Conservation (phyloP, 345 rosid species). For the Dipteronia dyeriana region DNA sequence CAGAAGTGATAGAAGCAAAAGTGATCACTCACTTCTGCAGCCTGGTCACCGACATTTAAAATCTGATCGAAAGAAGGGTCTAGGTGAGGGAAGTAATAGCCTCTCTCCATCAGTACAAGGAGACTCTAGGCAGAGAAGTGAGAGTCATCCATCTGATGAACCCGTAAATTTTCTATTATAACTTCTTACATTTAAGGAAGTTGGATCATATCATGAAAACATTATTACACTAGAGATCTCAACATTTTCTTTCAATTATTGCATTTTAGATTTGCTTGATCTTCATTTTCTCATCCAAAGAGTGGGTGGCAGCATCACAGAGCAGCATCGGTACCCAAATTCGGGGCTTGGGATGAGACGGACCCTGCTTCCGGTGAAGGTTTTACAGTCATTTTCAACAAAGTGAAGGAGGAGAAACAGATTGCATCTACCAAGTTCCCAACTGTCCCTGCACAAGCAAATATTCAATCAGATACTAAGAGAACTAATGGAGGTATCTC, state of each 20-base stretch:
- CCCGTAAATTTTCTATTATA: conserved; percentile 14
- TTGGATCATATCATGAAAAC: too few species aligned
- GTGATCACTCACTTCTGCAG: conserved; percentile 22
- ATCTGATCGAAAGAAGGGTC: conserved; percentile 16
- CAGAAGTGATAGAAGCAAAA: conserved; percentile 26
- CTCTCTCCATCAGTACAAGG: conserved; percentile 18
- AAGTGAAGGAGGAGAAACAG: conserved; percentile 54
- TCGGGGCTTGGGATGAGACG: conserved; percentile 62
- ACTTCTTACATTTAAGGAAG: not conserved
- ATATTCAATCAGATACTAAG: not conserved
- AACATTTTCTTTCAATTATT: too few species aligned
- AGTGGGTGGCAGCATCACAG: conserved; percentile 35
- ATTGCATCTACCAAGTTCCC: conserved; percentile 27
- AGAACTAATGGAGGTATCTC: conserved; percentile 12
- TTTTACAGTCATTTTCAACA: conserved; percentile 45
- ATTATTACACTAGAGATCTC: too few species aligned
- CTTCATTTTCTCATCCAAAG: too few species aligned
- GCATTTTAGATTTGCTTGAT: too few species aligned
- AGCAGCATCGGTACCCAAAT: conserved; percentile 47
- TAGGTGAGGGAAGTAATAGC: conserved; percentile 20
- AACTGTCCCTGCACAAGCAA: conserved; percentile 1
- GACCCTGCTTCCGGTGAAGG: conserved; percentile 55
- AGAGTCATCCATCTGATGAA: conserved; percentile 17
- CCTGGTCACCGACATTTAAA: conserved; percentile 15
- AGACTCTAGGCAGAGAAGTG: conserved; percentile 26